A percentile compares a stretch with the other conserved stretches of the same genome.
phyloP scores from a whole-genome alignment of 208 protist genomes.

The Leishmania aethiopica region DNA sequence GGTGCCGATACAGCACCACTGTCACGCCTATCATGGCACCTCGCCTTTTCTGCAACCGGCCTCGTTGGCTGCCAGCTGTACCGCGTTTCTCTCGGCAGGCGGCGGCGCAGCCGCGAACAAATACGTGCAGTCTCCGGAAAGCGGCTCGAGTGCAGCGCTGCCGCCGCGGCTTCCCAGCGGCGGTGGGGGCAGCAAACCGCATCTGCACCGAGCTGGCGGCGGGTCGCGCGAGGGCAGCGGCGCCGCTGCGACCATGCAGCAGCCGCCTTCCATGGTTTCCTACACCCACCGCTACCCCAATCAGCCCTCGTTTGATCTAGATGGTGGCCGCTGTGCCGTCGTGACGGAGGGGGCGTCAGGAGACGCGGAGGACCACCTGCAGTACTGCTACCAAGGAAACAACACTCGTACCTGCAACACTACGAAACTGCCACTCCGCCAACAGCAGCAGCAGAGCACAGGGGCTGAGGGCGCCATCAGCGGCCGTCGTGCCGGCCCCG shows the following conservation, averaged over 20 bases:
- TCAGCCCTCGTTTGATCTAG: background rate
- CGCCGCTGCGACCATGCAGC: conserved; percentile 27
- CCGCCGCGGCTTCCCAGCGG: background rate
- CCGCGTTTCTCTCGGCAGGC: background rate
- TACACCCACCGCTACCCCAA: conserved; percentile 1
- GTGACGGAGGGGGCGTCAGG: background rate
- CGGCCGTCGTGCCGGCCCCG: background rate
- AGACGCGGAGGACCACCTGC: background rate
- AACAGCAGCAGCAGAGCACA: background rate
- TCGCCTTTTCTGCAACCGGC: conserved; percentile 18
- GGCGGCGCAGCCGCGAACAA: conserved; percentile 8
- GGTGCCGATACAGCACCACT: conserved; percentile 17
- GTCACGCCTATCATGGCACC: conserved; percentile 22
- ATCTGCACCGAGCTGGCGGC: background rate
- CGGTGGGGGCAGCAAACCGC: background rate
- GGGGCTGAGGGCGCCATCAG: background rate
- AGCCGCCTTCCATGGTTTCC: background rate
- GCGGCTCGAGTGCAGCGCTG: background rate
- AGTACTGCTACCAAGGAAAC: background rate
- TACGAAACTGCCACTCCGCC: background rate
- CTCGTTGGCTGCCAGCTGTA: background rate
- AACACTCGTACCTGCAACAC: background rate
- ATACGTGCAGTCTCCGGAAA: conserved; percentile 12
- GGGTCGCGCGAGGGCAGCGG: conserved; percentile 10
- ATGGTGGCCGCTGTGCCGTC: background rate